Conservation (phyloP, 2,329 filamentous ascomycete genomes). For the Colletotrichum sansevieriae region DNA sequence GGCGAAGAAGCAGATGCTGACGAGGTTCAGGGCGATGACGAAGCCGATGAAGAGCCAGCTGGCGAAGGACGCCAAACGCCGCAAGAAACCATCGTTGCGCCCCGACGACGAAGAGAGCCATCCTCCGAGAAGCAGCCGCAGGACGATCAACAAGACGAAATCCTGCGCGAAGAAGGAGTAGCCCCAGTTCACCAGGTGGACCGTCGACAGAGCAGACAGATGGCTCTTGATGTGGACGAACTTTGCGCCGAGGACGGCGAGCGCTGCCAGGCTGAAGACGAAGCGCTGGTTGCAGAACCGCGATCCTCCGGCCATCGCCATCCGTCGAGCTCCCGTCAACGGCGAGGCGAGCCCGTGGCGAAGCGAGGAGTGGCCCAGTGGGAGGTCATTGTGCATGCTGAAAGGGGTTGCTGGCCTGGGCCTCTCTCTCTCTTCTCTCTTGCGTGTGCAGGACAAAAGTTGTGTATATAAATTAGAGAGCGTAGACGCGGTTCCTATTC, state of each 20-base stretch:
- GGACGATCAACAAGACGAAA: constrained; percentile 48
- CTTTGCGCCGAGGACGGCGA: constrained; percentile 50
- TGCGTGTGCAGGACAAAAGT: neutral
- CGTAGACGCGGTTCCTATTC: too few relatives aligned
- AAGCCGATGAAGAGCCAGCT: constrained; percentile 40
- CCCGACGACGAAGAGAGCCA: constrained; percentile 41
- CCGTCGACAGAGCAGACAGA: constrained; percentile 47
- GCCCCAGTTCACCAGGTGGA: constrained; percentile 49
- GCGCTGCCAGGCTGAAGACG: constrained; percentile 49
- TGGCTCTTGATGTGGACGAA: constrained; percentile 51
- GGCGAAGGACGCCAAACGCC: neutral
- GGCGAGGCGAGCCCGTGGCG: neutral
- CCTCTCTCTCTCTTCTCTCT: neutral
- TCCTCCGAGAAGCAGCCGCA: constrained; percentile 49
- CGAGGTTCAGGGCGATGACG: constrained; percentile 39
- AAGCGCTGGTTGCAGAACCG: constrained; percentile 44
- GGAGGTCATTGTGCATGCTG: constrained; percentile 1
- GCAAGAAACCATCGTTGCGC: constrained; percentile 25
- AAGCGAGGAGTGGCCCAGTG: neutral
- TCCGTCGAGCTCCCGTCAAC: neutral
- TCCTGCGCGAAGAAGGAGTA: constrained; percentile 54
- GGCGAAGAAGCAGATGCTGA: constrained; percentile 47
- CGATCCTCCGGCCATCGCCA: constrained; percentile 7
- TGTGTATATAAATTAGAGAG: too few relatives aligned
- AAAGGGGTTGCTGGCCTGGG: neutral